Conservation (phyloP, 164 flowering plant genomes). For the Vitis rotundifolia region DNA sequence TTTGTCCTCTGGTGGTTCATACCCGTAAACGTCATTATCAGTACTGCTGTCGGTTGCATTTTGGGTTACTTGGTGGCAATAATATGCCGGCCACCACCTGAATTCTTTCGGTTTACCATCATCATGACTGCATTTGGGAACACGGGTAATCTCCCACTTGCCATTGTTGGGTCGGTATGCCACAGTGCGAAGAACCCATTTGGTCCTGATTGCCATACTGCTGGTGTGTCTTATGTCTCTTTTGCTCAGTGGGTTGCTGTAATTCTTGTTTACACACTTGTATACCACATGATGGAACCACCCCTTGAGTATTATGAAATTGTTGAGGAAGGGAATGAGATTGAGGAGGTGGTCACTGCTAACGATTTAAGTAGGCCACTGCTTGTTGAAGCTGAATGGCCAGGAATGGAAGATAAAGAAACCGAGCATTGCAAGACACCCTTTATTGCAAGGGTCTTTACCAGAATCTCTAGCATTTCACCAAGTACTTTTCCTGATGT, state of each 20-base stretch:
- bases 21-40: slow-evolving; percentile 61
- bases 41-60: slow-evolving; percentile 53
- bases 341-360: slow-evolving; percentile 13
- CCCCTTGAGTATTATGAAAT: slow-evolving; percentile 59
- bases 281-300: slow-evolving; percentile 87
- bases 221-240: slow-evolving; percentile 66
- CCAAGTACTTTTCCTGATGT: slow-evolving; percentile 34
- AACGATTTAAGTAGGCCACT: slow-evolving; percentile 45
- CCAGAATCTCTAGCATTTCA: slow-evolving; percentile 32
- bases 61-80: slow-evolving; percentile 59
- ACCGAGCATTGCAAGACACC: slow-evolving; percentile 64
- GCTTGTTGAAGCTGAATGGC: slow-evolving; percentile 70
- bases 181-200: slow-evolving; percentile 45
- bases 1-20: slow-evolving; percentile 68
- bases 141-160: slow-evolving; percentile 64
- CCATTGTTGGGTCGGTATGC: slow-evolving; percentile 61
- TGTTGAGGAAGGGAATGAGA: slow-evolving; percentile 22
- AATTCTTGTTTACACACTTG: slow-evolving; percentile 67
- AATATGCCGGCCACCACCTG: slow-evolving; percentile 59
- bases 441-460: slow-evolving; percentile 53
- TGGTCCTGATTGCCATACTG: slow-evolving; percentile 46
- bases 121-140: slow-evolving; percentile 72
- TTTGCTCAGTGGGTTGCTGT: slow-evolving; percentile 74
- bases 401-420: slow-evolving; percentile 64
- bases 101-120: slow-evolving; percentile 52